Percentiles rank a stretch among this genome's conserved stretches.
Evolutionary conservation across 2,329 filamentous ascomycete genomes (phyloP).

Genomic region (Fusarium austroafricanum): DNA sequence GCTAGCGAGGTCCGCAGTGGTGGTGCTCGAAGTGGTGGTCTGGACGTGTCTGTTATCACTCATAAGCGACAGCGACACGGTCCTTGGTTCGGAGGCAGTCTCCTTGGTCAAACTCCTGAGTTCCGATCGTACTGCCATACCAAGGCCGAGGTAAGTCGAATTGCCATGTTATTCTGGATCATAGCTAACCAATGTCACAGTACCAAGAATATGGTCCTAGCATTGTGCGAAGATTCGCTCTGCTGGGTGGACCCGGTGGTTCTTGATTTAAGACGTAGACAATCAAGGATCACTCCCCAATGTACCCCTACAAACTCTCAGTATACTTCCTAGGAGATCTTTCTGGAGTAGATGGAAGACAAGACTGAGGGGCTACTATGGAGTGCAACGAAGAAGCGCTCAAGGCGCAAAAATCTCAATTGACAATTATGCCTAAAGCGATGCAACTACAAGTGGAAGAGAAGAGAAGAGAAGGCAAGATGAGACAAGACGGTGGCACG

Average conservation of each 20-base stretch:
- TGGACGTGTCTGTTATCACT: constrained; percentile 96
- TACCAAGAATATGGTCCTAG: constrained; percentile 97
- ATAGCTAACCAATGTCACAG: constrained; percentile 54
- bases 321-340: not conserved
- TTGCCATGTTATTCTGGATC: not conserved
- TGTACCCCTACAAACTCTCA: constrained; percentile 15
- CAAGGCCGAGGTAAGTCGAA: constrained; percentile 72
- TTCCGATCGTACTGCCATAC: constrained; percentile 99
- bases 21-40: constrained; percentile 89
- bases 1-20: constrained; percentile 93
- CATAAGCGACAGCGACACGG: constrained; percentile 98
- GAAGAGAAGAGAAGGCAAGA: constrained; percentile 18
- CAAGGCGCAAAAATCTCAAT: constrained; percentile 39
- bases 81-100: constrained; percentile 97
- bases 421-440: constrained; percentile 43
- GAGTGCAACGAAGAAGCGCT: constrained; percentile 36
- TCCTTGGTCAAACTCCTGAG: constrained; percentile 96
- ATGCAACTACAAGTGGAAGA: constrained; percentile 35
- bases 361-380: not conserved
- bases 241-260: constrained; percentile 90
- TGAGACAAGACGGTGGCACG: constrained; percentile 9
- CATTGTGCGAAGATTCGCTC: constrained; percentile 93
- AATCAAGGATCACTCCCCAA: constrained; percentile 29
- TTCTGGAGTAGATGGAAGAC: constrained; percentile 8
- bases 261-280: constrained; percentile 61